Evolutionary conservation across 164 flowering plant genomes (phyloP), one percentile per base, ranked within the genome.

Genomic region (Vitis rotundifolia): DNA sequence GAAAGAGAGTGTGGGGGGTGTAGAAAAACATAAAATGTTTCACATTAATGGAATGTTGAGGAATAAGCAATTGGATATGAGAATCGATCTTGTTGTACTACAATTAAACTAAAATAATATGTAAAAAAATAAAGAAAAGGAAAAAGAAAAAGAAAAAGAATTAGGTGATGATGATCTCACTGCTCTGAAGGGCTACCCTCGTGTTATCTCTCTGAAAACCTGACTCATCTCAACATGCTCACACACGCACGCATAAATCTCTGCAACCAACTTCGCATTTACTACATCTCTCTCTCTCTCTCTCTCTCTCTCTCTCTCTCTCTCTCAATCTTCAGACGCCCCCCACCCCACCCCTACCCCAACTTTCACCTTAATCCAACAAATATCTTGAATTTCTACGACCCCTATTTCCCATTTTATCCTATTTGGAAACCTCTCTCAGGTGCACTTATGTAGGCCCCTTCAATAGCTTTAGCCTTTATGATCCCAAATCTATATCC

Each of bases 221-320:
- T 68, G 65, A 72, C 72, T 64, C 61, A 44, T 51, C 64, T 47
- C 59, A 71, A 71, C 74, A 80, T 85, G 85, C 75, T 78, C 76
- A 83, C 85, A 78, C 73, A 59, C 76, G 86, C 86, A 86, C 87
- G 89, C 87, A 82, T 77, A 82, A 74, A 74, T 81, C 84, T 70
- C 79, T 79, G 77, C 71, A 63, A 65, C 73, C 56, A 66, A 31
- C 71, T 66, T 69, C 19, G 71, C 81, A 81, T 79, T 84, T 69
- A 84, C 71, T 15, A 6, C 28, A 11, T 16, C 31, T 57, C 28
- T 62, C 59, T 11, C 59, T 14, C 51, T 13, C 54, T 19, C 44
- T 13, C 52, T n/a, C n/a, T n/a, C n/a, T n/a, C n/a, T 16, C 31
- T 57, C 28, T 62, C 59, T 11, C 59, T 14, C 28, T 54, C 55